phyloP scores from a whole-genome alignment of 805 yeast genomes.

The Schwanniomyces polymorphus region DNA sequence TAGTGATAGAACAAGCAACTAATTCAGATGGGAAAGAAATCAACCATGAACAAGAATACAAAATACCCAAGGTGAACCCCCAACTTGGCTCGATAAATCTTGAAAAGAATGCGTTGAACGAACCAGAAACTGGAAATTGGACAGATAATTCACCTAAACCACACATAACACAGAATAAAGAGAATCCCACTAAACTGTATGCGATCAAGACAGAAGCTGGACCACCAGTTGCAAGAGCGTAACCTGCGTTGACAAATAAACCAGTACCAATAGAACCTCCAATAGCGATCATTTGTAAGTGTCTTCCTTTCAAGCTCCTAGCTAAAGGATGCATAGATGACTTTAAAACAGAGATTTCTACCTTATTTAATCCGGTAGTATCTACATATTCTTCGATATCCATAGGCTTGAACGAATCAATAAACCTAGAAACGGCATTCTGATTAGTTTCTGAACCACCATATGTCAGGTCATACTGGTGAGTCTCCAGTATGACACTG shows the following conservation, averaged over 20 bases:
- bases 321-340: constrained; percentile 44
- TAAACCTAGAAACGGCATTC: constrained; percentile 9
- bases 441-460: background rate
- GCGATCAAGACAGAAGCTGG: constrained; percentile 53
- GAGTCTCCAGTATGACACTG: background rate
- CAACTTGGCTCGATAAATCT: constrained; percentile 37
- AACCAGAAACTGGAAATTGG: constrained; percentile 39
- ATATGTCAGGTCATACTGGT: background rate
- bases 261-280: constrained; percentile 61
- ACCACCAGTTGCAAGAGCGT: constrained; percentile 38
- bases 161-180: constrained; percentile 59
- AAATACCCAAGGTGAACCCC: constrained; percentile 43
- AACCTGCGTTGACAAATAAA: constrained; percentile 36
- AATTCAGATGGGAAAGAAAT: constrained; percentile 38
- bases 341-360: constrained; percentile 39
- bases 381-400: constrained; percentile 40
- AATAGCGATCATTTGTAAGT: constrained; percentile 64
- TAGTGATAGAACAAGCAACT: constrained; percentile 39
- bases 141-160: constrained; percentile 70
- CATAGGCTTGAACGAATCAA: constrained; percentile 40
- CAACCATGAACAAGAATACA: constrained; percentile 39
- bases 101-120: constrained; percentile 38
- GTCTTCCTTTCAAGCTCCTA: constrained; percentile 46
- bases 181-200: constrained; percentile 54
- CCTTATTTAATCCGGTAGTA: constrained; percentile 34